phyloP scores from a whole-genome alignment of 2,329 filamentous ascomycete species.

The Cytospora mali region DNA sequence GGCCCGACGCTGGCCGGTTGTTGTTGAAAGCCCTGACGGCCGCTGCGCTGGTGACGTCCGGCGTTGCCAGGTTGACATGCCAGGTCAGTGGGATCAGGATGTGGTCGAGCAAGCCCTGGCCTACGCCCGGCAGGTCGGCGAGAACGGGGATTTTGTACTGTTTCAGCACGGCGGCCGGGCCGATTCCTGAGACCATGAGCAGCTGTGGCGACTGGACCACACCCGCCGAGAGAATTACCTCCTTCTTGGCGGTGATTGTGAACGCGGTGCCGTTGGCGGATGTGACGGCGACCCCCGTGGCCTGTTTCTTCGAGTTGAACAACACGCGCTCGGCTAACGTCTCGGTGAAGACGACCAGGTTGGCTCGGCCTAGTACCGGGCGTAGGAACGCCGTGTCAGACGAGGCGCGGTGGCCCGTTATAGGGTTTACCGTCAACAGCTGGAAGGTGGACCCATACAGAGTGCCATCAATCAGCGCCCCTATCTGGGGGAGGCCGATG shows the following conservation, averaged over 20 bases:
- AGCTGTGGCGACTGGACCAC: conserved; percentile 45
- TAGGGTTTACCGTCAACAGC: conserved; percentile 1
- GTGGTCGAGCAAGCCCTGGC: conserved; percentile 19
- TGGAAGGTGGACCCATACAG: conserved; percentile 6
- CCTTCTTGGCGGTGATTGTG: conserved; percentile 28
- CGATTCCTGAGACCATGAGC: conserved; percentile 33
- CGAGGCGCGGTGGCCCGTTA: neutral
- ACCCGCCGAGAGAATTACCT: conserved; percentile 48
- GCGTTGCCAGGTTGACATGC: conserved; percentile 7
- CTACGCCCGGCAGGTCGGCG: conserved; percentile 33
- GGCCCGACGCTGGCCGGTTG: conserved; percentile 5
- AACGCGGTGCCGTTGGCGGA: conserved; percentile 1
- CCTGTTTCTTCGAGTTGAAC: conserved; percentile 13
- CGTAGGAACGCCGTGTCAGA: conserved; percentile 11
- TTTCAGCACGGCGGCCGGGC: conserved; percentile 20
- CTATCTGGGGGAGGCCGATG: conserved; percentile 4
- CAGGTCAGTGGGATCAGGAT: neutral
- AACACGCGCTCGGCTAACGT: conserved; percentile 16
- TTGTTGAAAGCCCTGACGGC: neutral
- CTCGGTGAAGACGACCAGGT: conserved; percentile 7
- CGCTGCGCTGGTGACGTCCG: neutral
- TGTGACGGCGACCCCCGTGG: conserved; percentile 9
- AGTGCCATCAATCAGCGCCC: conserved; percentile 3
- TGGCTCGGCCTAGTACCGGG: neutral
- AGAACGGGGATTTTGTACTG: conserved; percentile 34